Percentiles rank a stretch among this genome's conserved stretches.
Conservation (phyloP, 805 yeast genomes). For the Schwanniomyces occidentalis region DNA sequence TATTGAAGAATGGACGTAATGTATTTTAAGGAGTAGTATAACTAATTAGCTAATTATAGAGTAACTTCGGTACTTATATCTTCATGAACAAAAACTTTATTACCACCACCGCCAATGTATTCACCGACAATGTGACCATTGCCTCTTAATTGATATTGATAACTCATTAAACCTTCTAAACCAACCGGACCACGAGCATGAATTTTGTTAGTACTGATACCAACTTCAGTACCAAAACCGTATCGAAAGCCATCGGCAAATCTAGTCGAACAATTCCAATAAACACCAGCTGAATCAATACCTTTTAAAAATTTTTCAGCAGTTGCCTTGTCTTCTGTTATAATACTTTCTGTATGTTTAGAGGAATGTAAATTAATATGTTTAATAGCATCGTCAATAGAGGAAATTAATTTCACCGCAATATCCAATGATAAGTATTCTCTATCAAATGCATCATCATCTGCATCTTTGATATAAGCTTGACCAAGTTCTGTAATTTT, state of each 20-base stretch:
- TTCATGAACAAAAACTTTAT: constrained; percentile 72
- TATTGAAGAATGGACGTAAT: too few relatives aligned
- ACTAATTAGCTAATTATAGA: too few relatives aligned
- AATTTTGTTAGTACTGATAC: constrained; percentile 93
- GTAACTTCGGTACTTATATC: constrained; percentile 49
- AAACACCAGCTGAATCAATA: constrained; percentile 93
- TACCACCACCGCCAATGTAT: constrained; percentile 92
- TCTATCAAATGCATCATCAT: constrained; percentile 69
- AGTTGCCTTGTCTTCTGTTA: constrained; percentile 67
- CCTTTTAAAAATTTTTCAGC: constrained; percentile 83
- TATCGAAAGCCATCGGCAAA: constrained; percentile 98
- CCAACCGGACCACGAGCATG: constrained; percentile 99
- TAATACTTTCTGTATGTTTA: constrained; percentile 91
- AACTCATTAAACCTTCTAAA: constrained; percentile 91
- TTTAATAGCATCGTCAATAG: constrained; percentile 69
- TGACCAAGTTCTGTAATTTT: constrained; percentile 16
- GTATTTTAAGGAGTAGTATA: too few relatives aligned
- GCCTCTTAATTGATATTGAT: constrained; percentile 92
- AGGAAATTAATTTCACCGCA: constrained; percentile 64
- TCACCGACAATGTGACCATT: constrained; percentile 91
- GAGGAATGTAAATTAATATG: constrained; percentile 93
- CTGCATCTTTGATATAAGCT: constrained; percentile 46
- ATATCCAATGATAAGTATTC: constrained; percentile 85
- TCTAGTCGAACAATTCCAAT: constrained; percentile 96
- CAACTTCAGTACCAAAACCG: constrained; percentile 98